Conservation (phyloP, 2,329 filamentous ascomycete species). For the Aspergillus awamori region DNA sequence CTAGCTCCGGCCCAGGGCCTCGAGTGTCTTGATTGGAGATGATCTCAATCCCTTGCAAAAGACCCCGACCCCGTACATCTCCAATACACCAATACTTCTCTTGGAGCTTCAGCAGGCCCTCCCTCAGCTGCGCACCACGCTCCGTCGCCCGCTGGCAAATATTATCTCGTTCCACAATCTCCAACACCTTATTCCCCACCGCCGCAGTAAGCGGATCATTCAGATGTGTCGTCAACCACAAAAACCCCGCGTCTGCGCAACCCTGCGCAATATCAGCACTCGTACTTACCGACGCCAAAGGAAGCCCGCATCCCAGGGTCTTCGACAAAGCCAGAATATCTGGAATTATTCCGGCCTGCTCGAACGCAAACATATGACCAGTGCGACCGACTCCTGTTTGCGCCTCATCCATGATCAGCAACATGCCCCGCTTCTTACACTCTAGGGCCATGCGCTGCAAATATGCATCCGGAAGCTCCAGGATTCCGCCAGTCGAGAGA, state of each 20-base stretch:
- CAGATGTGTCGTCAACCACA: constrained; percentile 64
- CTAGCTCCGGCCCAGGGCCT: constrained; percentile 52
- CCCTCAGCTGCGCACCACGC: constrained; percentile 52
- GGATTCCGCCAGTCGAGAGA: constrained; percentile 62
- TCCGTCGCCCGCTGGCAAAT: constrained; percentile 52
- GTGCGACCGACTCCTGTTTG: constrained; percentile 62
- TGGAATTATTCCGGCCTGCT: constrained; percentile 55
- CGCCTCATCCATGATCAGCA: constrained; percentile 63
- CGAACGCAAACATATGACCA: constrained; percentile 62
- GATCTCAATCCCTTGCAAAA: constrained; percentile 63
- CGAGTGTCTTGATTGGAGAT: constrained; percentile 54
- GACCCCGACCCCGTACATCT: constrained; percentile 61
- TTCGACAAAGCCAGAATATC: constrained; percentile 65
- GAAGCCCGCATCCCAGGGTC: constrained; percentile 63
- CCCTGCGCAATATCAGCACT: constrained; percentile 56
- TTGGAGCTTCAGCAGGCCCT: constrained; percentile 51
- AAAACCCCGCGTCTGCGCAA: constrained; percentile 53
- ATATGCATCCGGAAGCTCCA: constrained; percentile 62
- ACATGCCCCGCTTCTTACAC: constrained; percentile 58
- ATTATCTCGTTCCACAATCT: constrained; percentile 61
- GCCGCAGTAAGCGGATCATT: constrained; percentile 65
- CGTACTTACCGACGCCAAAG: constrained; percentile 61
- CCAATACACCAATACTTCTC: constrained; percentile 63
- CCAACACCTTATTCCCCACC: constrained; percentile 63
- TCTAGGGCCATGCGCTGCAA: constrained; percentile 58